Evolutionary conservation across 768 basidiomycete species (phyloP), one percentile per base, ranked within the genome.

Genomic region (Suillus americanus): DNA sequence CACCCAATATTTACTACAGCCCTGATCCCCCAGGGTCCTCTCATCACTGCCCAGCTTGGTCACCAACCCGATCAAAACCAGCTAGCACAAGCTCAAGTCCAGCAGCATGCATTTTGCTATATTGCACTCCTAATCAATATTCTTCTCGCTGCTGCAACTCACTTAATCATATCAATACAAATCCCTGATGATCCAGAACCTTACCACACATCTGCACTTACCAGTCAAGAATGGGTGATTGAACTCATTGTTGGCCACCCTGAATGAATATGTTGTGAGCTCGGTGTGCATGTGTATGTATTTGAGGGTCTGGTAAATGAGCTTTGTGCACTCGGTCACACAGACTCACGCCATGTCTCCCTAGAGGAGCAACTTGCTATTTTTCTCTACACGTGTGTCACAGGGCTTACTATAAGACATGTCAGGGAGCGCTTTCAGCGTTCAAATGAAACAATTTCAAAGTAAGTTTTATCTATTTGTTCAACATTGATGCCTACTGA

Each of bases 301-400:
- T 60, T 60, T 60, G 16, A 35, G 14, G 23, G 43, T 13, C 57
- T 60, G 20, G 23, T 60, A 37, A 41, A 60, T 1, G n/a, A 33
- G 23, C 57, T 60, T 41, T 3, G 6, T 38, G n/a, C 12, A 6
- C 30, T 38, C 7, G 37, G 57, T 30, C 28, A 40, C 37, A 30
- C 43, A 0, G 46, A 70, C 30, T 74, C 72, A 0, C 63, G 61
- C 30, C 65, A 72, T 69, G 68, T 80, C 14, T 61, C 70, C 1
- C 56, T 68, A 10, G 75, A 79, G 38, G 80, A 81, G 53, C 76
- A 80, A 62, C 43, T 80, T 18, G 78, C 78, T 3, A 77, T 80
- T 23, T 80, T 80, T 63, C 72, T 80, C 35, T 61, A 69, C 6
- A 66, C 74, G 53, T 69, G 70, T 18, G 57, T 60, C 16, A 60